Conservation (phyloP, 345 rosid species). For the Hirschfeldia incana region DNA sequence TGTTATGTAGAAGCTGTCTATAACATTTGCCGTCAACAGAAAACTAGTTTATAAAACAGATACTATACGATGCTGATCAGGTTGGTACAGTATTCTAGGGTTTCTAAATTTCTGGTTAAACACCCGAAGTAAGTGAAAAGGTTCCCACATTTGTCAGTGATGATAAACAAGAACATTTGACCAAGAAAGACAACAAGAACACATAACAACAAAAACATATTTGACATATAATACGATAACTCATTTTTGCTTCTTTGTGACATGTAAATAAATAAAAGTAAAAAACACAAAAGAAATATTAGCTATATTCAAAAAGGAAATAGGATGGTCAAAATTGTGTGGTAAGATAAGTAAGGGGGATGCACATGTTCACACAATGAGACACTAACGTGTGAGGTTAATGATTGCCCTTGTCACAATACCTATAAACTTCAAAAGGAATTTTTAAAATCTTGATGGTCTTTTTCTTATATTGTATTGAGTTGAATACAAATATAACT, state of each 20-base stretch:
- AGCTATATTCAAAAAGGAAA: slow-evolving; percentile 34
- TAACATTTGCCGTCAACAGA: not conserved
- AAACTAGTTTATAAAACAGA: not conserved
- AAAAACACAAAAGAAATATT: slow-evolving; percentile 10
- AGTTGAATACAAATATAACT: slow-evolving; percentile 23
- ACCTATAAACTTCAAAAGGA: slow-evolving; percentile 32
- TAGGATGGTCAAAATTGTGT: slow-evolving; percentile 41
- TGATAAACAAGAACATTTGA: slow-evolving; percentile 35
- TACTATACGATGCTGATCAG: not conserved
- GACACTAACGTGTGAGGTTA: slow-evolving; percentile 43
- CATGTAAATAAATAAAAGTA: slow-evolving; percentile 13
- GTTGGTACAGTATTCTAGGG: not conserved
- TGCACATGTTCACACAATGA: slow-evolving; percentile 44
- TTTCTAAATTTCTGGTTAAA: slow-evolving; percentile 17
- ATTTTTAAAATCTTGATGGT: not conserved
- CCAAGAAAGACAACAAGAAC: slow-evolving; percentile 28
- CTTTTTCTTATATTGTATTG: not conserved
- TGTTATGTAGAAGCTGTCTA: not conserved
- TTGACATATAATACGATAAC: slow-evolving; percentile 26
- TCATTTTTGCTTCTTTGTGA: slow-evolving; percentile 17
- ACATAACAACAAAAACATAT: slow-evolving; percentile 17
- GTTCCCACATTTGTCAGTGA: slow-evolving; percentile 20
- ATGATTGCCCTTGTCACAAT: slow-evolving; percentile 39
- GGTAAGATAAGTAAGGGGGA: slow-evolving; percentile 37
- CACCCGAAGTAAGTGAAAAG: slow-evolving; percentile 26